Evolutionary conservation across 139 green algal species (phyloP).

Genomic region (Volvox reticuliferus): DNA sequence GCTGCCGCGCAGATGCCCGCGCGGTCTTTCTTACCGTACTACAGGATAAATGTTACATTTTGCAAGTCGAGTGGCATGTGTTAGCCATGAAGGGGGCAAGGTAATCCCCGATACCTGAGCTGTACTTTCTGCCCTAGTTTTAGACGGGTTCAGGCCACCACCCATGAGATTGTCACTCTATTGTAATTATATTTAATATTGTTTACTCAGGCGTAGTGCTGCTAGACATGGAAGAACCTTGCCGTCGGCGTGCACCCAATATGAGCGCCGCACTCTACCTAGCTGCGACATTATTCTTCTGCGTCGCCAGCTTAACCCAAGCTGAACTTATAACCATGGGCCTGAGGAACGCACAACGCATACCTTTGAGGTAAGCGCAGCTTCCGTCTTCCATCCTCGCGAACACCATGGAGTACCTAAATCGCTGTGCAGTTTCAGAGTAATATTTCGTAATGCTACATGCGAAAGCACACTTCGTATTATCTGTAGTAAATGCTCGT

Average conservation of each 20-base stretch:
- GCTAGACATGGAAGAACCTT: neutral
- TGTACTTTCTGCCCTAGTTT: neutral
- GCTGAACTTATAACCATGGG: neutral
- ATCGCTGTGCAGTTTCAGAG: no score
- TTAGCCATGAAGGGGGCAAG: neutral
- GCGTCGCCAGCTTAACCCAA: neutral
- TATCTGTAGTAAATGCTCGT: no score
- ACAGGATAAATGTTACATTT: neutral
- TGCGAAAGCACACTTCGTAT: no score
- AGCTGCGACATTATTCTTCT: neutral
- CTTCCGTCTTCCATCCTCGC: no score
- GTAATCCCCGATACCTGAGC: neutral
- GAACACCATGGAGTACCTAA: no score
- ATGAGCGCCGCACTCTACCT: neutral
- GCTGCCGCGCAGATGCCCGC: neutral
- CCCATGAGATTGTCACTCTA: neutral
- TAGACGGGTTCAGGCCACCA: neutral
- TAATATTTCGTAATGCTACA: no score
- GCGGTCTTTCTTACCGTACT: neutral
- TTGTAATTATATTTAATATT: neutral
- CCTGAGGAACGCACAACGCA: neutral
- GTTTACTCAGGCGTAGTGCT: neutral
- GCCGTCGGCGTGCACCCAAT: neutral
- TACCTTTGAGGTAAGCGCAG: conserved; percentile 6
- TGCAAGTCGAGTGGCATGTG: neutral